A percentile compares a stretch with the other conserved stretches of the same genome.
Evolutionary conservation across 192 early-diverging fungal genomes (phyloP).

Genomic region (Paraglomus occultum): DNA sequence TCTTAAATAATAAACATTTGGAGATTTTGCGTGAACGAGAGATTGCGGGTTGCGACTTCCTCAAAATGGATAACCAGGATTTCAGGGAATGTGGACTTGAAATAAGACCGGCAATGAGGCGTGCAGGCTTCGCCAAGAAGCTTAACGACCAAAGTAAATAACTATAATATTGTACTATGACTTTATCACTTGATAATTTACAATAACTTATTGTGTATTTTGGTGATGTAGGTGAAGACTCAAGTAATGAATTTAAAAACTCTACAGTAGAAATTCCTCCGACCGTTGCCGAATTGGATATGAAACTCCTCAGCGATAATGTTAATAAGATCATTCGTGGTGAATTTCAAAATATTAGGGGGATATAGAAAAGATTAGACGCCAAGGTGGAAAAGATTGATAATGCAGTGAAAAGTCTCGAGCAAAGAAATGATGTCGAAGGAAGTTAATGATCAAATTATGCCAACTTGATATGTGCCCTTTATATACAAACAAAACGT

Average conservation of each 20-base stretch:
- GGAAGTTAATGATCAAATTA: constrained; percentile 12
- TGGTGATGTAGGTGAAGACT: constrained; percentile 19
- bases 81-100: constrained; percentile 12
- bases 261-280: constrained; percentile 21
- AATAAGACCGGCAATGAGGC: not conserved
- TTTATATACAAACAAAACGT: too few species aligned
- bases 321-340: constrained; percentile 5
- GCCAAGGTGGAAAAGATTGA: constrained; percentile 15
- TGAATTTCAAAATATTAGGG: constrained; percentile 24
- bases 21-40: constrained; percentile 11
- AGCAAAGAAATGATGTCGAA: constrained; percentile 1
- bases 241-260: constrained; percentile 13
- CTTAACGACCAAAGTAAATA: constrained; percentile 4
- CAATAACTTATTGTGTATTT: constrained; percentile 21
- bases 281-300: constrained; percentile 12
- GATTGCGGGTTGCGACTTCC: constrained; percentile 18
- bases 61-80: constrained; percentile 17
- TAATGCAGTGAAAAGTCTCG: constrained; percentile 17
- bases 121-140: not conserved
- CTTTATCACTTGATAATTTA: constrained; percentile 19
- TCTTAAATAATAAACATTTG: constrained; percentile 18
- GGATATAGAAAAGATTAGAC: constrained; percentile 24
- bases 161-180: constrained; percentile 21
- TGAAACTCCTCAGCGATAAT: constrained; percentile 17
- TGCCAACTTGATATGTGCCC: constrained; percentile 13